phyloP scores from a whole-genome alignment of 352 stramenopile species.

The Sclerospora graminicola region DNA sequence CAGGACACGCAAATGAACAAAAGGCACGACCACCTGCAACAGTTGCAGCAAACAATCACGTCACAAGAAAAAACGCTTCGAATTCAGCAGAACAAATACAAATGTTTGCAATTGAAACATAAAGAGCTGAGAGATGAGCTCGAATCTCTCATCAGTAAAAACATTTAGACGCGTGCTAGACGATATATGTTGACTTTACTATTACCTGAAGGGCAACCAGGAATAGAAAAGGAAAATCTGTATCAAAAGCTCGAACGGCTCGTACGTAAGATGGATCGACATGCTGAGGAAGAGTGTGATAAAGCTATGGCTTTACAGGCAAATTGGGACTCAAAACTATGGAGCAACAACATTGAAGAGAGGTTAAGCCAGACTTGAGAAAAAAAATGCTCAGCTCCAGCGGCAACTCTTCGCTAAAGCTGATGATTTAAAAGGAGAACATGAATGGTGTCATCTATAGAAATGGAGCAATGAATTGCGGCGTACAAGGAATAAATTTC shows the following conservation, averaged over 20 bases:
- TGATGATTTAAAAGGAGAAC: conserved; percentile 14
- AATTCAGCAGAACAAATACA: conserved; percentile 23
- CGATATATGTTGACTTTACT: conserved; percentile 6
- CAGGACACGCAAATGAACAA: conserved; percentile 40
- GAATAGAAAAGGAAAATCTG: conserved; percentile 18
- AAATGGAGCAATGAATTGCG: conserved; percentile 32
- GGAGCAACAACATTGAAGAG: conserved; percentile 13
- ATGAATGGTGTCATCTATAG: conserved; percentile 27
- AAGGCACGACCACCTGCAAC: conserved; percentile 28
- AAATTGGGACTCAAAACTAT: conserved; percentile 21
- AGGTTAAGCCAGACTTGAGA: conserved; percentile 16
- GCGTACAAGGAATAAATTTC: conserved; percentile 27
- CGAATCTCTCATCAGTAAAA: conserved; percentile 27
- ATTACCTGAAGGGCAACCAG: conserved; percentile 14
- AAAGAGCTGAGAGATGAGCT: conserved; percentile 25
- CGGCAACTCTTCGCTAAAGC: conserved; percentile 18
- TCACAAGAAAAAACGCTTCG: conserved; percentile 27
- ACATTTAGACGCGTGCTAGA: conserved; percentile 31
- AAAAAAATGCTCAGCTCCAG: conserved; percentile 18
- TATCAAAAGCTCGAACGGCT: conserved; percentile 32
- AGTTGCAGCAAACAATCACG: conserved; percentile 18
- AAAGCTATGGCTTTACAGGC: conserved; percentile 34
- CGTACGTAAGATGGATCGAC: conserved; percentile 25
- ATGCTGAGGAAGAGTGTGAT: conserved; percentile 33
- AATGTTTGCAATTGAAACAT: conserved; percentile 20